Evolutionary conservation across 2,329 filamentous ascomycete species (phyloP).

Genomic region (Amauroascus verrucosus): DNA sequence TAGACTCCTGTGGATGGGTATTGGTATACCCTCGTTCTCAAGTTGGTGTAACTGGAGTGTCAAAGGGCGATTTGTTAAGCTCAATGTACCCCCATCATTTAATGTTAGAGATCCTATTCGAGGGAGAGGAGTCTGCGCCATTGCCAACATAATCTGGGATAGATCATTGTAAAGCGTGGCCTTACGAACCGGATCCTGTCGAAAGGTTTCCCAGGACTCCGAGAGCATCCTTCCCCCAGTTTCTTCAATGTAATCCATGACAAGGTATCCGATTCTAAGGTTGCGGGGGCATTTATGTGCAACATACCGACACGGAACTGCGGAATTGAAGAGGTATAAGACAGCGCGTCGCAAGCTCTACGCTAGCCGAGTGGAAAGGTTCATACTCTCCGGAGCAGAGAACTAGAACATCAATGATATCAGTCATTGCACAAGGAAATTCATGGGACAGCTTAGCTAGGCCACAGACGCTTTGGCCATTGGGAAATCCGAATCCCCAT

Average conservation of each 20-base stretch:
- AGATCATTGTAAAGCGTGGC: constrained; percentile 19
- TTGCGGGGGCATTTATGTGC: background rate
- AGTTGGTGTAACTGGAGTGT: constrained; percentile 20
- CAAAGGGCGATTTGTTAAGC: constrained; percentile 23
- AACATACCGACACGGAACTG: background rate
- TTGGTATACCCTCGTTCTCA: constrained; percentile 23
- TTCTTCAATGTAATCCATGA: constrained; percentile 20
- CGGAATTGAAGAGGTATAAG: background rate
- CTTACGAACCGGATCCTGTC: constrained; percentile 14
- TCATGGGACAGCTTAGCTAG: too few relatives aligned
- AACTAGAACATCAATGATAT: background rate
- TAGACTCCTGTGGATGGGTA: constrained; percentile 19
- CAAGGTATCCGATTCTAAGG: constrained; percentile 13
- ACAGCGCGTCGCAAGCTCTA: background rate
- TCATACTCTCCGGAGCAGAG: background rate
- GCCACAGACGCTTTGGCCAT: constrained; percentile 16
- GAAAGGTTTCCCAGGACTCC: constrained; percentile 16
- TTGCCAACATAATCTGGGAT: constrained; percentile 17
- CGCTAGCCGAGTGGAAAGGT: background rate
- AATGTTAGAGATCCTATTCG: constrained; percentile 30
- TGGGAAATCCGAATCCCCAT: constrained; percentile 19
- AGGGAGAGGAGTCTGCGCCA: constrained; percentile 20
- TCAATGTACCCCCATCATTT: constrained; percentile 21
- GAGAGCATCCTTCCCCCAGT: constrained; percentile 20
- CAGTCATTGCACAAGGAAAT: background rate